Percentiles rank a stretch among this genome's conserved stretches.
Conservation (phyloP, 2,329 filamentous ascomycete species). For the Fusarium nelsonii region DNA sequence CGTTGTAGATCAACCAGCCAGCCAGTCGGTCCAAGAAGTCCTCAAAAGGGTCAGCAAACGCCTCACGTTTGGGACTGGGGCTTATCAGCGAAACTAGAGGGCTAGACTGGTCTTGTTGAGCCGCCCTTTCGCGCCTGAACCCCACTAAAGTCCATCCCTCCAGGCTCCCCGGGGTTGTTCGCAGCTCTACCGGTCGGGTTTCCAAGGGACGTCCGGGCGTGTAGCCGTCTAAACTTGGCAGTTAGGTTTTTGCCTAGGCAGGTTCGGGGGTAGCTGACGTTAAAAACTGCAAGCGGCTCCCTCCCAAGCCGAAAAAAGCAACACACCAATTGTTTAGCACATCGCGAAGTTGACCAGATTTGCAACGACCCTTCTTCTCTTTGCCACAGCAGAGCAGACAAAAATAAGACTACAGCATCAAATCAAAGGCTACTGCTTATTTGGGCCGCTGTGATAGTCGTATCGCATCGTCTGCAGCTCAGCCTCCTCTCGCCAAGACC, state of each 20-base stretch:
- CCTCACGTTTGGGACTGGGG: conserved; percentile 28
- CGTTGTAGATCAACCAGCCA: conserved; percentile 24
- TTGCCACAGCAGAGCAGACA: conserved; percentile 32
- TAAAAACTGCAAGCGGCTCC: conserved; percentile 45
- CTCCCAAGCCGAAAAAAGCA: conserved; percentile 41
- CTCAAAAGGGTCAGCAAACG: conserved; percentile 20
- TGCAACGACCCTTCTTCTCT: conserved; percentile 20
- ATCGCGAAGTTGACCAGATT: conserved; percentile 28
- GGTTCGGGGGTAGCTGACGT: conserved; percentile 36
- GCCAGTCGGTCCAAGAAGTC: conserved; percentile 5
- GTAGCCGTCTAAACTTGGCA: conserved; percentile 34
- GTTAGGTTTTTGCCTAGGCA: conserved; percentile 28
- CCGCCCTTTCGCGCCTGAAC: conserved; percentile 35
- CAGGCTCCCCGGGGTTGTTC: conserved; percentile 25
- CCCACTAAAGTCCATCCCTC: conserved; percentile 29
- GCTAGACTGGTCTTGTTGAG: conserved; percentile 36
- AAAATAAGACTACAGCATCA: conserved; percentile 19
- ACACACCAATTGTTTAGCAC: conserved; percentile 19
- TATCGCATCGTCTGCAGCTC: conserved; percentile 23
- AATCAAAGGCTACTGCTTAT: conserved; percentile 14
- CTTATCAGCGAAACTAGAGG: conserved; percentile 12
- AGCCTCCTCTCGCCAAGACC: conserved; percentile 38
- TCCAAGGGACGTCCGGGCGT: conserved; percentile 12
- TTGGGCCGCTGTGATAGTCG: conserved; percentile 16
- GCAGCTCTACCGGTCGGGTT: conserved; percentile 10